Base-by-base conservation (phyloP, 176 grass and related monocot species). In the Rhynchospora pubera region DNA sequence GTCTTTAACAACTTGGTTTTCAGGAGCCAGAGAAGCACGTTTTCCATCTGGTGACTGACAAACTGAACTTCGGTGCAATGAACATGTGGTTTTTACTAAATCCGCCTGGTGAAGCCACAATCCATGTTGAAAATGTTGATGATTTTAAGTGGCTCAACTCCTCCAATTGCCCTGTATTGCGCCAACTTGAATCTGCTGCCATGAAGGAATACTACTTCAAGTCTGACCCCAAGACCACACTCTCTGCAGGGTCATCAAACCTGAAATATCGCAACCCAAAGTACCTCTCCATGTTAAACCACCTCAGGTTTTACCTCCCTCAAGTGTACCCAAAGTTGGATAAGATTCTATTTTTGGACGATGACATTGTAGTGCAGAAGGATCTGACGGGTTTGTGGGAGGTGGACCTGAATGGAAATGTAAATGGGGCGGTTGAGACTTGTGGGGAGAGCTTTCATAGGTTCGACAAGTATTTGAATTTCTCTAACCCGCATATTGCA, bases 201-300 rank as follows among this genome's bases (percentile, higher is more conserved):
- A 99, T 99, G 96, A 99, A 91, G 86, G 89, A 99, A 86, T 99
- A 95, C 65, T 99, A 99, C 84, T 99, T 99, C 84, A 99, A 99
- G 84, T 85, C 92, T 86, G 96, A 95, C 85, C 96, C 90, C 48
- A 90, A 92, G 39, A 94, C 92, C 26, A 93, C 91, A 78, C 87
- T 93, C 58, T 93, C 92, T 80, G 87, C 89, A 12, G 96, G 96
- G 69, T 99, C 92, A 77, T 91, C 87, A 3, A 95, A 93, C 84
- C 83, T 99, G 26, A 99, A 99, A 57, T 99, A 99, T 62, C 85
- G 96, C 45, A 99, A 99, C 80, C 96, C 96, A 24, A 99, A 99
- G 71, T 99, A 99, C 84, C 89, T 99, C 4, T 99, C 92, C 56
- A 99, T 99, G 96, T 79, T 99, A 82, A 99, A 99, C 60, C 96